Evolutionary conservation across 352 stramenopile genomes (phyloP), one percentile per base, ranked within the genome.

Genomic region (Chrysophaeum taylorii): DNA sequence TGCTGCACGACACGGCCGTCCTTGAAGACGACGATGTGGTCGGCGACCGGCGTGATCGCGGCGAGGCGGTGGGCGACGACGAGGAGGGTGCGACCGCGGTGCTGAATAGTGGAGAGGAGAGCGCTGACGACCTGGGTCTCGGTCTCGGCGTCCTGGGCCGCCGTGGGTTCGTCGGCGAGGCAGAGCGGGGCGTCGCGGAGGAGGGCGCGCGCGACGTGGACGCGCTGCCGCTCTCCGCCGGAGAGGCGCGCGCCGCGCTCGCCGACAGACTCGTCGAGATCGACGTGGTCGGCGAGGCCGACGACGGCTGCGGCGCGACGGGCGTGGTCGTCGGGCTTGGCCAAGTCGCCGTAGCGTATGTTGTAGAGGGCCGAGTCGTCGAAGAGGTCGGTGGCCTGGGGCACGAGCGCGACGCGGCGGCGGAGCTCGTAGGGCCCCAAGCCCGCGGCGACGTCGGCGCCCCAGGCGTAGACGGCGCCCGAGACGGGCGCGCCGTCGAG

Each of bases 21-120:
- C 5, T 92, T 84, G 60, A 98, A 82, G 41, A 97, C 90, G 18
- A 96, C 85, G 74, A 98, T 97, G 68, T 92, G 68, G 75, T 87
- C 81, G 21, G 78, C 76, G 37, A 16, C 7, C 23, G 54, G 57
- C 33, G 57, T 36, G 33, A 66, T 35, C 18, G 57, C 33, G 18
- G 81, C 85, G 53, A 92, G 75, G n/a, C 86, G 83, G 48, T 92
- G 86, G 31, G 86, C 85, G 68, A 92, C 89, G 74, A 91, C 85
- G 48, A 92, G 67, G 41, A 81, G 82, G 41, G 86, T 92, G 48
- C 83, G 83, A 9, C n/a, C 4, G 5, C 7, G 4, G 33, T n/a
- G 12, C 4, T 64, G 27, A 4, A 18, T 14, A 15, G 16, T 7
- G 29, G 15, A 4, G 33, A 66, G 14, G 31, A 82, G 63, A 21